Evolutionary conservation across 306 rosid species (phyloP).

Genomic region (Lupinus albus): DNA sequence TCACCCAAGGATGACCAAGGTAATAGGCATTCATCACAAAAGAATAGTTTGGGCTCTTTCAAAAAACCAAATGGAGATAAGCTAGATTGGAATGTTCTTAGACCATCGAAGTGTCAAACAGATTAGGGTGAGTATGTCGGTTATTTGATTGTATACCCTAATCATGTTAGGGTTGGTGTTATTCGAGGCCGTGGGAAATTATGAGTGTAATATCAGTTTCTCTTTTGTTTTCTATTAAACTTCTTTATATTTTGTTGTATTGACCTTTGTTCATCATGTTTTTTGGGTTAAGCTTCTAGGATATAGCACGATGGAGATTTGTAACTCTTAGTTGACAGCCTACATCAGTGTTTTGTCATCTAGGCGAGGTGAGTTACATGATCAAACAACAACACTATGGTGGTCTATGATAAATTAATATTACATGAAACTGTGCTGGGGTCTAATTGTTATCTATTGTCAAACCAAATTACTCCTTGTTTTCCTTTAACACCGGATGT

Average conservation of each 20-base stretch:
- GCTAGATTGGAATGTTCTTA: constrained; percentile 73
- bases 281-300: neutral
- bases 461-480: neutral
- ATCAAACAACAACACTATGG: no score
- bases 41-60: constrained; percentile 56
- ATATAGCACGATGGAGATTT: no score
- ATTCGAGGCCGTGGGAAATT: constrained; percentile 28
- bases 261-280: neutral
- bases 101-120: constrained; percentile 57
- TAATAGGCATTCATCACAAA: constrained; percentile 41
- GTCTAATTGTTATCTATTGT: neutral
- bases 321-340: neutral
- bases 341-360: neutral
- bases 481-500: neutral
- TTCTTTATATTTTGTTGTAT: constrained; percentile 1
- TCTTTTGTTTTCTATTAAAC: constrained; percentile 11
- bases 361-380: no score
- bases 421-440: neutral
- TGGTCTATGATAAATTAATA: no score
- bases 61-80: constrained; percentile 67
- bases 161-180: constrained; percentile 31
- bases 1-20: constrained; percentile 57
- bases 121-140: constrained; percentile 45
- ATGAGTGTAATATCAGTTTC: constrained; percentile 20
- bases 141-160: constrained; percentile 36